phyloP scores from a whole-genome alignment of 352 stramenopile species.

The Phytophthora tubulina region DNA sequence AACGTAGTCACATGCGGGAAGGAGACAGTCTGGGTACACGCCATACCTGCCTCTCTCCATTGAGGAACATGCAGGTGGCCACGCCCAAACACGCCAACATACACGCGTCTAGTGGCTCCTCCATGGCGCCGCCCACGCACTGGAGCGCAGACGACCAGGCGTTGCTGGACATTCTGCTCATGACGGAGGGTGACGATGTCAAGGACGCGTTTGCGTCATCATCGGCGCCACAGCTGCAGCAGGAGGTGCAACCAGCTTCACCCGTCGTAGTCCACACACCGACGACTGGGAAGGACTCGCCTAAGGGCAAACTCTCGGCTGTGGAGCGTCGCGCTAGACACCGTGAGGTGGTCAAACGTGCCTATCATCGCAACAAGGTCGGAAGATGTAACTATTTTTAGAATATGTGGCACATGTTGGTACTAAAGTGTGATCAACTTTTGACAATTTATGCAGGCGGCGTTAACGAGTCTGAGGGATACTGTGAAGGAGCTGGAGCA shows the following conservation, averaged over 20 bases:
- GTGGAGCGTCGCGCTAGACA: conserved; percentile 68
- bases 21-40: too few relatives aligned
- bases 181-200: conserved; percentile 18
- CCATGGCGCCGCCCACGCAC: conserved; percentile 2
- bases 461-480: conserved; percentile 59
- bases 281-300: conserved; percentile 8
- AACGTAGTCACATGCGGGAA: too few relatives aligned
- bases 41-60: too few relatives aligned
- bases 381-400: background rate
- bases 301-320: conserved; percentile 55
- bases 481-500: conserved; percentile 66
- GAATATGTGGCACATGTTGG: background rate
- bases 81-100: conserved; percentile 17
- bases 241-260: conserved; percentile 16
- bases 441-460: conserved; percentile 42
- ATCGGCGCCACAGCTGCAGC: background rate
- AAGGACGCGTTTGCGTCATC: conserved; percentile 2
- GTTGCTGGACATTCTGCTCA: conserved; percentile 46
- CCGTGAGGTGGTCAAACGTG: conserved; percentile 77
- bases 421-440: conserved; percentile 16
- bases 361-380: conserved; percentile 83
- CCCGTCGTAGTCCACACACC: conserved; percentile 12
- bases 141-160: conserved; percentile 52
- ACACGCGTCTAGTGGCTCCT: conserved; percentile 3
- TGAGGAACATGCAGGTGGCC: conserved; percentile 34